Base-by-base conservation (phyloP, 345 rosid species). In the Brassica carinata region DNA sequence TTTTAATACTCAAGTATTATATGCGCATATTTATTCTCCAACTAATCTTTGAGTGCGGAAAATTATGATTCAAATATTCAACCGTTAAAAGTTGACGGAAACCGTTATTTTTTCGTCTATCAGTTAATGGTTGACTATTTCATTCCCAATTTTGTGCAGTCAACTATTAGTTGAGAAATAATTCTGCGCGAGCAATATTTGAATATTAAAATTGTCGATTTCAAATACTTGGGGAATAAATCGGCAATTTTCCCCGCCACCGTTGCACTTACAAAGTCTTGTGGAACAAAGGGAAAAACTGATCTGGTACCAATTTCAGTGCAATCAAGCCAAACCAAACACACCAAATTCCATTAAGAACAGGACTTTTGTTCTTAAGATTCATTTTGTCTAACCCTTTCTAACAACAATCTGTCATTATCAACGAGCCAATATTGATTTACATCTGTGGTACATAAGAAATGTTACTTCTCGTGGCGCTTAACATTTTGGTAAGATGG, bases 401-500 rank as follows among this genome's bases (percentile, higher is more conserved):
- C n/a, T 43, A 48, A 48, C 59, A 53, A 53, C 8, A 53, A n/a
- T 48, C 31, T 11, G 27, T 72, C 77, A 40, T 29, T 67, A 59
- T 79, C 82, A 73, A 31, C 29, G 58, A 30, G 48, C 38, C 51
- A 59, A 43, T 73, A 67, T 43, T 73, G 11, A 59, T 59, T 67
- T 27, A 30, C 57, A 73, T 18, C 0, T 72, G 69, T 73, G 82
- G 74, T 73, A 73, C 69, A 67, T 59, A 73, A 40, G 36, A 67
- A 40, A 38, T 43, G 61, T 79, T 73, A 73, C 15, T 67, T 23
- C 40, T 67, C 18, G 74, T 73, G 82, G 82, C 45, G 73, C 69
- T 58, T 66, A 43, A 43, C 7, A 33, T 57, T 73, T 73, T 79
- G 78, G 63, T 73, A 14, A 19, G 82, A 59, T 58, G 33, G 68